Conservation (phyloP, 2,329 filamentous ascomycete genomes). For the Sclerotinia borealis region DNA sequence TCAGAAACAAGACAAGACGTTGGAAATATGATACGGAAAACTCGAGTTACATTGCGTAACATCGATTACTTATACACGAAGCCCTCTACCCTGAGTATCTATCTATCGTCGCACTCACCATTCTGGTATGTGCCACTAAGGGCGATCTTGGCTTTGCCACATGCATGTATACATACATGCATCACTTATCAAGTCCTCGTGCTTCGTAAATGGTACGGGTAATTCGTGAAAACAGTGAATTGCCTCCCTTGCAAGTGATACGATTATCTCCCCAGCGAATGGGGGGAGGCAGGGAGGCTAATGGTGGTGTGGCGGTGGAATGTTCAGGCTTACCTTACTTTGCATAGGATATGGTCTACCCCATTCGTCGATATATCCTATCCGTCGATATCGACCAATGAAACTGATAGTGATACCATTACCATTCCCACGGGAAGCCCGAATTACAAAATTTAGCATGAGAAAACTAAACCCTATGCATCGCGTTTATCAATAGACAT, state of each 20-base stretch:
- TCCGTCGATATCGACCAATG: too few relatives aligned
- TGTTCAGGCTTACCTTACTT: not conserved
- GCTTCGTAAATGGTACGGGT: slow-evolving; percentile 5
- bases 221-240: not conserved
- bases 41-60: not conserved
- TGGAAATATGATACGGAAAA: not conserved
- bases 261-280: not conserved
- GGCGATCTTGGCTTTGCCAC: not conserved
- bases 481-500: not conserved
- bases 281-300: not conserved
- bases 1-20: not conserved
- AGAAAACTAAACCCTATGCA: not conserved
- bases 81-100: not conserved
- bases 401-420: not conserved
- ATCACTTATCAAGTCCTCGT: not conserved
- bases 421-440: not conserved
- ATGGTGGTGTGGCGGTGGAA: not conserved
- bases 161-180: not conserved
- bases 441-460: not conserved
- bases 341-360: too few relatives aligned
- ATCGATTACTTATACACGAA: slow-evolving; percentile 1
- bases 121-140: not conserved
- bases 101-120: not conserved
- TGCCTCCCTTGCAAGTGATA: not conserved
- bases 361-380: too few relatives aligned